Conservation (phyloP, 2,329 filamentous ascomycete species). For the Fusarium subglutinans region DNA sequence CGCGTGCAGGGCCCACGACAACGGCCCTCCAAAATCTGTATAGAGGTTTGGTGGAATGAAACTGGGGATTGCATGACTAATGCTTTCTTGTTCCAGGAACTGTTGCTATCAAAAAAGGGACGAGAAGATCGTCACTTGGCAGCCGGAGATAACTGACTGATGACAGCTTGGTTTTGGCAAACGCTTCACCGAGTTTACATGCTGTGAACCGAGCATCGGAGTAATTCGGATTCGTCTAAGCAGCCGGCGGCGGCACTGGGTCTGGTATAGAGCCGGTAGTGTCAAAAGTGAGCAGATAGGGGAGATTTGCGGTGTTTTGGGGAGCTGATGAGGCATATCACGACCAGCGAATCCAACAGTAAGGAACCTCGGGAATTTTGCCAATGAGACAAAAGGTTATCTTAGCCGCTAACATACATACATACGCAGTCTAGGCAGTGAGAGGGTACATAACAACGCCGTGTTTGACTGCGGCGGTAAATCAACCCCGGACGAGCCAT, state of each 20-base stretch:
- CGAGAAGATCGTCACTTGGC: slow-evolving; percentile 23
- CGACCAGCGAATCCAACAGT: slow-evolving; percentile 12
- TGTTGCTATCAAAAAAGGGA: slow-evolving; percentile 21
- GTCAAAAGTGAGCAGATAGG: slow-evolving; percentile 38
- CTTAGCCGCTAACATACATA: slow-evolving; percentile 31
- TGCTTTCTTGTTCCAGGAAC: slow-evolving; percentile 14
- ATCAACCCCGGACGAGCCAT: slow-evolving; percentile 40
- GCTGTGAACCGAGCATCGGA: slow-evolving; percentile 26
- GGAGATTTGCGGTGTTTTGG: slow-evolving; percentile 25
- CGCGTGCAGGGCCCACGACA: slow-evolving; percentile 6
- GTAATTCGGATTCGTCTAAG: slow-evolving; percentile 23
- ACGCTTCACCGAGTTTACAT: slow-evolving; percentile 1
- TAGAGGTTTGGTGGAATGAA: neutral
- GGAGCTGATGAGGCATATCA: slow-evolving; percentile 15
- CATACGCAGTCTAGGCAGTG: neutral
- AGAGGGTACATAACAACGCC: neutral
- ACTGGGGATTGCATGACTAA: slow-evolving; percentile 26
- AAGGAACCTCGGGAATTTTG: slow-evolving; percentile 15
- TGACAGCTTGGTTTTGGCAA: slow-evolving; percentile 24
- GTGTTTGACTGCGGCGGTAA: slow-evolving; percentile 27
- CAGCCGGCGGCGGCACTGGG: neutral
- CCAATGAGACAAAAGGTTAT: slow-evolving; percentile 37
- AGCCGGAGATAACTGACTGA: slow-evolving; percentile 35
- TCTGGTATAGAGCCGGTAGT: slow-evolving; percentile 17
- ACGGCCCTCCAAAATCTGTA: neutral